Evolutionary conservation across 2,329 filamentous ascomycete genomes (phyloP).

Genomic region (Drechslera avenae): DNA sequence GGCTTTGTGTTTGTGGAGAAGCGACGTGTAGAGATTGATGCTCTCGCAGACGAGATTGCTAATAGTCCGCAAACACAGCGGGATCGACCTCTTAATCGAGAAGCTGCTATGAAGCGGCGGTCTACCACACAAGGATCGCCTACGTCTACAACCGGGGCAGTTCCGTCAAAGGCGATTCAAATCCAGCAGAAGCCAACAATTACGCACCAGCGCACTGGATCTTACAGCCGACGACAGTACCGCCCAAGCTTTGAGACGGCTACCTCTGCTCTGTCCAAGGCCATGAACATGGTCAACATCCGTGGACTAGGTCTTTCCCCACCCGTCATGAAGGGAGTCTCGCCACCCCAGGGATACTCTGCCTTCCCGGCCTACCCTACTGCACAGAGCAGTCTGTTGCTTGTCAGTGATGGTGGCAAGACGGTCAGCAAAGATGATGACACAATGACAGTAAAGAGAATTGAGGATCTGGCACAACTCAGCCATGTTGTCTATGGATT

Average conservation of each 20-base stretch:
- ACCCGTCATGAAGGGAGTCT: conserved; percentile 64
- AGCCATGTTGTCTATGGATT: conserved; percentile 98
- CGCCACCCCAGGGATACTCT: conserved; percentile 73
- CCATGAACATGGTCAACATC: conserved; percentile 88
- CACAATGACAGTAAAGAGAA: conserved; percentile 73
- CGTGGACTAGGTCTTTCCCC: conserved; percentile 73
- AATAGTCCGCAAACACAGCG: conserved; percentile 70
- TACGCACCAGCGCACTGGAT: conserved; percentile 73
- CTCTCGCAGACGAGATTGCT: conserved; percentile 91
- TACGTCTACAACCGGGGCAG: conserved; percentile 70
- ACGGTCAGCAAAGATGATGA: conserved; percentile 75
- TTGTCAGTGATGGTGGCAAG: conserved; percentile 67
- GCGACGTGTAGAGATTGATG: conserved; percentile 93
- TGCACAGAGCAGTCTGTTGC: conserved; percentile 70
- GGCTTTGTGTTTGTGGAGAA: conserved; percentile 98
- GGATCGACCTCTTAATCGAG: conserved; percentile 56
- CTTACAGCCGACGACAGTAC: conserved; percentile 79
- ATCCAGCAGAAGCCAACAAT: conserved; percentile 69
- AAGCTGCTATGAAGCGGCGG: conserved; percentile 71
- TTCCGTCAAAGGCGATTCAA: conserved; percentile 75
- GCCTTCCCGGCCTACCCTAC: conserved; percentile 86
- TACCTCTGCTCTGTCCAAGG: conserved; percentile 91
- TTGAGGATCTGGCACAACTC: conserved; percentile 89
- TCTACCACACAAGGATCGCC: conserved; percentile 78
- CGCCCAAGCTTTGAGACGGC: conserved; percentile 74